Evolutionary conservation across 2,329 filamentous ascomycete species (phyloP).

Genomic region (Verticillium dahliae): DNA sequence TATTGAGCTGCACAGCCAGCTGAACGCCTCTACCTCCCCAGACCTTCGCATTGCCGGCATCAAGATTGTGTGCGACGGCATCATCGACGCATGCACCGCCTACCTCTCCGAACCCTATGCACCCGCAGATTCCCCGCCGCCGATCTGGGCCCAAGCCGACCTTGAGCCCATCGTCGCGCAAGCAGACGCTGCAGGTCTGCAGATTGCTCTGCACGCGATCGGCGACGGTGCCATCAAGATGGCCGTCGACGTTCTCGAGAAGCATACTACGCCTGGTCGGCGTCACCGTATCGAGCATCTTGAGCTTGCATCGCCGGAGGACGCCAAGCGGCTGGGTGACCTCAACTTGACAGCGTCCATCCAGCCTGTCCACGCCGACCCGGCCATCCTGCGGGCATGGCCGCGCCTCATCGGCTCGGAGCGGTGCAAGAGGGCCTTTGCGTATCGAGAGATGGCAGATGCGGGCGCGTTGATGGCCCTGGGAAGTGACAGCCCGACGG

Average conservation of each 20-base stretch:
- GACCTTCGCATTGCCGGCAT: slow-evolving; percentile 44
- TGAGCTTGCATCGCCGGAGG: slow-evolving; percentile 42
- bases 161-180: slow-evolving; percentile 41
- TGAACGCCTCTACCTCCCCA: slow-evolving; percentile 25
- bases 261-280: slow-evolving; percentile 26
- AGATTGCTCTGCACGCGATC: slow-evolving; percentile 53
- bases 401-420: slow-evolving; percentile 41
- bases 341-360: slow-evolving; percentile 45
- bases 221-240: slow-evolving; percentile 45
- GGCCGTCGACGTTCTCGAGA: slow-evolving; percentile 41
- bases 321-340: slow-evolving; percentile 41
- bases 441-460: slow-evolving; percentile 48
- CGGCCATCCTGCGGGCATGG: slow-evolving; percentile 50
- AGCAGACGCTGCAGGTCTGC: slow-evolving; percentile 40
- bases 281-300: slow-evolving; percentile 53
- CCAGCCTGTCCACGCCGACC: slow-evolving; percentile 43
- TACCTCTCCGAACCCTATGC: slow-evolving; percentile 47
- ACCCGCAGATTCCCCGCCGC: slow-evolving; percentile 25
- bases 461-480: slow-evolving; percentile 42
- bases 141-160: slow-evolving; percentile 43
- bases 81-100: slow-evolving; percentile 52
- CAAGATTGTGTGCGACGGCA: slow-evolving; percentile 52
- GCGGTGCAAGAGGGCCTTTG: slow-evolving; percentile 46
- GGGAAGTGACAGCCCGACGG: slow-evolving; percentile 46
- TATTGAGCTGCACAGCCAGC: slow-evolving; percentile 31